Evolutionary conservation across 2,329 filamentous ascomycete genomes (phyloP).

Genomic region (Talaromyces pinophilus): DNA sequence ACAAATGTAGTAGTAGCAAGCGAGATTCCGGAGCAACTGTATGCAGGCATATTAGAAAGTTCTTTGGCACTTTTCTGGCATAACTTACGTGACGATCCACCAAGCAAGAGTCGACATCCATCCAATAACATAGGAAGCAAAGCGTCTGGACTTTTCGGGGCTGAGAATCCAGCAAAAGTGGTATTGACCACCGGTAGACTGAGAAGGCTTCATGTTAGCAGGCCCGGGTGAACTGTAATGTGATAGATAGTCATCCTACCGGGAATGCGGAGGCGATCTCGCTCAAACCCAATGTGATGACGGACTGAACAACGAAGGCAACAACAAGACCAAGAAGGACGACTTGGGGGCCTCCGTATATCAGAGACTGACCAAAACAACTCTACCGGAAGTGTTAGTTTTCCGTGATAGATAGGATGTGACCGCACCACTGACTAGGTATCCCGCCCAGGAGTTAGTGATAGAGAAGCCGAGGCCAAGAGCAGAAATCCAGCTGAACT

Average conservation of each 20-base stretch:
- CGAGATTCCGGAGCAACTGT: conserved; percentile 18
- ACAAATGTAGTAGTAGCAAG: conserved; percentile 18
- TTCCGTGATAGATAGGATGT: neutral
- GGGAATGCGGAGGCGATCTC: conserved; percentile 33
- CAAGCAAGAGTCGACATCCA: conserved; percentile 28
- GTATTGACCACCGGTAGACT: conserved; percentile 26
- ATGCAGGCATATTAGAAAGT: conserved; percentile 16
- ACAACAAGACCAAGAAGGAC: conserved; percentile 29
- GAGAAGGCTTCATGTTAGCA: neutral
- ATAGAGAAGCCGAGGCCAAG: conserved; percentile 54
- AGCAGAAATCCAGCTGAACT: conserved; percentile 51
- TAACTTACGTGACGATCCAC: conserved; percentile 23
- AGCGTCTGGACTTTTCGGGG: conserved; percentile 18
- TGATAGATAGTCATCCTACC: neutral
- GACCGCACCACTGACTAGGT: neutral
- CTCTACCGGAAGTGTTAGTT: conserved; percentile 8
- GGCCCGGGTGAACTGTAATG: neutral
- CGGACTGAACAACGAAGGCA: conserved; percentile 27
- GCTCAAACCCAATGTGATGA: conserved; percentile 30
- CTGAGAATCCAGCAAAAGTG: conserved; percentile 30
- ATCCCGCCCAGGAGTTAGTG: conserved; percentile 51
- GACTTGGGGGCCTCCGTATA: conserved; percentile 27
- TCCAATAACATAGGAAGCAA: conserved; percentile 25
- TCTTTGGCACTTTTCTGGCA: neutral
- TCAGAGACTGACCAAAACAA: conserved; percentile 21